Evolutionary conservation across 2,329 filamentous ascomycete genomes (phyloP), one percentile per base, ranked within the genome.

Genomic region (Dothideomycetes sp.): DNA sequence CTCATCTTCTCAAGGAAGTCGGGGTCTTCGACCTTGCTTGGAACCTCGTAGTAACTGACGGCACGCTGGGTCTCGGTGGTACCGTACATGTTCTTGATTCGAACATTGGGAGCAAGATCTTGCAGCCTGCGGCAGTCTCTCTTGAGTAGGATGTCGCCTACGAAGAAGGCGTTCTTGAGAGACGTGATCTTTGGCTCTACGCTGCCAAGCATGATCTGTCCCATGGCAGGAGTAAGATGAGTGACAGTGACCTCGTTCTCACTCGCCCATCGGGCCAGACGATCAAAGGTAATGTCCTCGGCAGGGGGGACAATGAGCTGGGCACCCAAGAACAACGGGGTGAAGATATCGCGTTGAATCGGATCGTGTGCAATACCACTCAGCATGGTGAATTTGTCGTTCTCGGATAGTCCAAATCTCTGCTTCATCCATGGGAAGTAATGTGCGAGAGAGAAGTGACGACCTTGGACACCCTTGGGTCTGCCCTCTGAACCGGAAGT

Each of bases 371-470:
- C 83, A 51, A 95, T 94, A 34, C 88, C 88, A 36, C 75, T 82
- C 5, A 95, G 70, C 66, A 88, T 79, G 3, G 87, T 86, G 55
- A 94, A 95, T 47, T 72, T 75, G 56, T 80, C 80, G 31, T 84
- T 72, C 7, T 78, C 70, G 1, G 76, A 79, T 35, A 93, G 69
- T 36, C 77, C 69, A 59, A 96, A 96, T 2, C 69, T 77, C 61
- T 91, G 66, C 0, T 85, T 77, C 89, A 96, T 96, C 88, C 87
- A 96, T 15, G 80, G 77, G 55, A 89, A 93, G 64, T 94, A 96
- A 52, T 82, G 79, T 1, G 86, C 75, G 45, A 96, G 66, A 37
- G 77, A 83, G 64, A 82, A 96, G 61, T 96, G 89, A 11, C 89
- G 75, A 1, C 89, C 88, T 41, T 79, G 72, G 10, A 96, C 89